phyloP scores from a whole-genome alignment of 1,284 basidiomycete species.

The Gymnopus androsaceus region DNA sequence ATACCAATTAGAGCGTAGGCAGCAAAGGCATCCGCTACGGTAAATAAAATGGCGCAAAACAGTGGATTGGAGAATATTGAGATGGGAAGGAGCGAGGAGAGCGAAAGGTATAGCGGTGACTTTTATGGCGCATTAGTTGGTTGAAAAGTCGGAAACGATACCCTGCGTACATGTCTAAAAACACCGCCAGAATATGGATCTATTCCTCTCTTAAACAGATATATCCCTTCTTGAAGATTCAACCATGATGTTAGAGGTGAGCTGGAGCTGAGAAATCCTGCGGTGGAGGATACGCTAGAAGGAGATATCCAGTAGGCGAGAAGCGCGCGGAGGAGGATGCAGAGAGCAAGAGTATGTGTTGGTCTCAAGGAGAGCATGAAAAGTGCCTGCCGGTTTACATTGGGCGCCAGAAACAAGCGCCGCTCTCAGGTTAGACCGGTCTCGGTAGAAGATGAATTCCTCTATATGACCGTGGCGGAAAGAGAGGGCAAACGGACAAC shows the following conservation, averaged over 20 bases:
- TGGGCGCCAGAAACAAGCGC: too few species aligned
- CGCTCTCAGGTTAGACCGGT: too few species aligned
- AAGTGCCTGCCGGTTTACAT: too few species aligned
- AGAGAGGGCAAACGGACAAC: too few species aligned
- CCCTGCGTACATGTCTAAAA: slow-evolving; percentile 74
- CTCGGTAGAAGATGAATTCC: too few species aligned
- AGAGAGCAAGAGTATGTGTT: too few species aligned
- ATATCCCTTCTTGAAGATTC: slow-evolving; percentile 80
- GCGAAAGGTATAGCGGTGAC: slow-evolving; percentile 81
- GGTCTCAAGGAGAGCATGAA: too few species aligned
- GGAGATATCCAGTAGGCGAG: not conserved
- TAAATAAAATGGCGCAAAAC: slow-evolving; percentile 65
- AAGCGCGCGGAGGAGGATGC: not conserved
- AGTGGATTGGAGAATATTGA: slow-evolving; percentile 53
- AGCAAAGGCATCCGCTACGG: slow-evolving; percentile 62
- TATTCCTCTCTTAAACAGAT: slow-evolving; percentile 68
- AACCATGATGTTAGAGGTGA: slow-evolving; percentile 81
- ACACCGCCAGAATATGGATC: slow-evolving; percentile 86
- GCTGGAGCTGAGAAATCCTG: slow-evolving; percentile 30
- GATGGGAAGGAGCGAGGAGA: slow-evolving; percentile 57
- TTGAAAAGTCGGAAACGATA: slow-evolving; percentile 10
- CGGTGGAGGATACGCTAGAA: not conserved
- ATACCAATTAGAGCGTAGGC: slow-evolving; percentile 69
- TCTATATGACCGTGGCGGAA: too few species aligned
- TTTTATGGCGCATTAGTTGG: slow-evolving; percentile 32